Base-by-base conservation (phyloP, 1,139 yeast genomes). In the Geotrichum phurueaensis region DNA sequence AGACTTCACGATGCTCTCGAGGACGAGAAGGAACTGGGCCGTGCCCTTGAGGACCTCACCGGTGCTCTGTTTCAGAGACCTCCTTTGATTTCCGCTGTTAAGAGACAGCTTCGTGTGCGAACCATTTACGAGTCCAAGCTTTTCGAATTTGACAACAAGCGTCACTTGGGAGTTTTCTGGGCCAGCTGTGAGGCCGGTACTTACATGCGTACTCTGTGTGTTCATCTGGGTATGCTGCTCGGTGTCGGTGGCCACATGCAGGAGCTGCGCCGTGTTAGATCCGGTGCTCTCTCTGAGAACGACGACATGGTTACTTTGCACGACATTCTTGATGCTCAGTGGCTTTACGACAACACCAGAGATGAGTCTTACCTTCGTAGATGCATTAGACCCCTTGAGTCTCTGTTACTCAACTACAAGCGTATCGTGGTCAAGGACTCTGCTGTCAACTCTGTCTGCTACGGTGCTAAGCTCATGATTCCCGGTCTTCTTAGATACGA, bases 181-280 rank as follows among this genome's bases (percentile, higher is more conserved):
- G 98, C 98, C 64, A 88, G 96, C 54, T 94, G 99, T 84, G 99
- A 94, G 81, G 99, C 99, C 65, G 99, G 99, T 78, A 94, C 99
- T 66, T 94, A 94, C 79, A 94, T 94, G 97, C 89, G 99, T 84
- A 94, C 99, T 60, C 81, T 94, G 71, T 94, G 99, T 86, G 99
- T 94, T 64, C 99, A 94, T 77, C 81, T 94, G 73, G 99, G 99
- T 80, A 92, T 94, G 96, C 82, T 94, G 65, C 82, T 94, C 69
- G 97, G 98, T 70, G 98, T 91, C 70, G 99, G 99, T 76, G 99
- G 98, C 69, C 99, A 94, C 79, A 94, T 94, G 99, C 99, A 94
- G 83, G 99, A 94, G 79, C 86, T 94, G 71, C 91, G 99, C 80
- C 92, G 99, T 82, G 99, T 94, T 66, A 87, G 99, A 79, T 89